Conservation (phyloP, 305 asterid species). For the Fraxinus platypoda region DNA sequence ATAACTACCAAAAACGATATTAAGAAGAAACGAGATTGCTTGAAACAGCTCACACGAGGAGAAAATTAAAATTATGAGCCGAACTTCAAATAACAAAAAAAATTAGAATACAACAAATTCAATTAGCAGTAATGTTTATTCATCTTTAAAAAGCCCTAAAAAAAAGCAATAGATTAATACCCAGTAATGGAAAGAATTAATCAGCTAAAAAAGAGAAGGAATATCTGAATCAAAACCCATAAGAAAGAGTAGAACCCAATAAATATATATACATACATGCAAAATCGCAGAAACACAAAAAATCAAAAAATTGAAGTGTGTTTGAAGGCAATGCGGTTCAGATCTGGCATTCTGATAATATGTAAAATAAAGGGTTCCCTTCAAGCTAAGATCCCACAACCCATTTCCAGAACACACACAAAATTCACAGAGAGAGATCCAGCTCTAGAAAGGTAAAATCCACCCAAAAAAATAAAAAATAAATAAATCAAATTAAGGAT, state of each 20-base stretch:
- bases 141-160: neutral
- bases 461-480: neutral
- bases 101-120: neutral
- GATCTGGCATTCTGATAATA: conserved; percentile 51
- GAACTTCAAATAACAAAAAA: neutral
- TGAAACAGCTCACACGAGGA: neutral
- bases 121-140: neutral
- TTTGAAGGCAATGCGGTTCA: conserved; percentile 37
- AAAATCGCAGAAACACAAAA: conserved; percentile 18
- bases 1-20: neutral
- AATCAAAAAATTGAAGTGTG: neutral
- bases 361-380: conserved; percentile 15
- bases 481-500: neutral
- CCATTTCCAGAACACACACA: conserved; percentile 17
- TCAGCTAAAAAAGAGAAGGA: conserved; percentile 1
- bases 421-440: conserved; percentile 12
- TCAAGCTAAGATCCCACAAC: conserved; percentile 29
- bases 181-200: neutral
- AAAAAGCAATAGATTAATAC: neutral
- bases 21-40: neutral
- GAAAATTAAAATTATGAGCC: neutral
- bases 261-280: neutral
- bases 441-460: neutral
- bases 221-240: conserved; percentile 8
- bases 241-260: neutral